Base-by-base conservation (phyloP, 257 asterid species). In the Haberlea rhodopensis region DNA sequence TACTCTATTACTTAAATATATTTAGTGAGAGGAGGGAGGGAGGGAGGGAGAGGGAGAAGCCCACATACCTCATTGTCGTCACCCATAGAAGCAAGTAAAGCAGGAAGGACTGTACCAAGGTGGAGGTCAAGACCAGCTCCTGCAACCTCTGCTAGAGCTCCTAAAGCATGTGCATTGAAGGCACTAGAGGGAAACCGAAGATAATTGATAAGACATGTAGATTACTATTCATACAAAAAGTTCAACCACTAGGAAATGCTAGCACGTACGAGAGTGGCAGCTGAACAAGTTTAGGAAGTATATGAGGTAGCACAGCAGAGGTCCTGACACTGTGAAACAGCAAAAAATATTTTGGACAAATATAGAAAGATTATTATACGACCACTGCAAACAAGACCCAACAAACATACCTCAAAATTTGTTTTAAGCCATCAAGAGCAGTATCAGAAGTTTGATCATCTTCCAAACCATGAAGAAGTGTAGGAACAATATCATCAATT, bases 341-440 rank as follows among this genome's bases (percentile, higher is more conserved):
- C 60, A 79, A 70, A 49, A 32, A 72, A 1, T 32, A 59, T 54
- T 67, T 28, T 63, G 6, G 46, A 52, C 66, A 58, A 20, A 20
- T 40, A 23, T 2, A 60, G 46, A 48, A 48, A 60, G 46, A 49
- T 37, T 20, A 28, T 64, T 57, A 63, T 49, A 70, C 43, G 28
- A 60, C 49, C 27, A 62, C 67, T 26, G 53, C 52, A 59, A 31
- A 52, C 60, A 62, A 54, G 65, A 66, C 63, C 31, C 24, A 25
- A 25, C 26, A 53, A 52, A 66, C 60, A 67, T 48, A 87, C 99
- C 97, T 89, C 83, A 94, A 78, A 65, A 94, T 90, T 81, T 94
- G 99, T 78, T 89, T 94, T 55, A 94, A 80, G 70, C 99, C 99
- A 85, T 94, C 99, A 68, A 94, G 94, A 71, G 99, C 99, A 79